These are phyloP conservation scores for Crinitomyces ghanaensis DNA, from an alignment of 805 yeast genomes.

Conservation along the genomic window DNA sequence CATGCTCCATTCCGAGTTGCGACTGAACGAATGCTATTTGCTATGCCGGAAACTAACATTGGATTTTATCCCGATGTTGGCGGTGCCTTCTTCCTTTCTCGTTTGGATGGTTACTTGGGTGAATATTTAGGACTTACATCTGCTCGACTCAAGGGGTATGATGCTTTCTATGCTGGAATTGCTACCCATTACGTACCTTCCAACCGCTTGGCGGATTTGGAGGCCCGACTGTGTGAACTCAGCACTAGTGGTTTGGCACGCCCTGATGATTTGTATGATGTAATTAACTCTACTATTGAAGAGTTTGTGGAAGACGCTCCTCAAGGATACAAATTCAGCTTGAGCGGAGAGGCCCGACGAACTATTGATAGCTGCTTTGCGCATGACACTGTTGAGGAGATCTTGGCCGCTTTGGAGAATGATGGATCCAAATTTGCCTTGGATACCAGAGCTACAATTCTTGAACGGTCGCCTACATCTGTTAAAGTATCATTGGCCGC, in stretches of 20 bases:
- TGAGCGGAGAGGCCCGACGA: constrained; percentile 41
- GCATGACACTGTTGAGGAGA: constrained; percentile 37
- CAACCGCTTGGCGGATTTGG: constrained; percentile 48
- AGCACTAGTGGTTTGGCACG: constrained; percentile 25
- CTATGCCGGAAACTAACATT: constrained; percentile 97
- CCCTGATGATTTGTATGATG: constrained; percentile 34
- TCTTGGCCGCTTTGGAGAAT: constrained; percentile 40
- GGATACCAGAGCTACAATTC: constrained; percentile 42
- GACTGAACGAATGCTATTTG: constrained; percentile 81
- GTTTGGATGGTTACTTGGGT: constrained; percentile 73
- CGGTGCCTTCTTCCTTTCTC: constrained; percentile 77
- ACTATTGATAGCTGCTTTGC: constrained; percentile 63
- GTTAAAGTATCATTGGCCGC: constrained; percentile 60
- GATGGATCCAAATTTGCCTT: constrained; percentile 59
- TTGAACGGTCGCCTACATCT: constrained; percentile 66
- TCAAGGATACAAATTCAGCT: constrained; percentile 45
- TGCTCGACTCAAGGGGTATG: constrained; percentile 61
- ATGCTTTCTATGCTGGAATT: constrained; percentile 70
- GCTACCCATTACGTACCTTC: constrained; percentile 85
- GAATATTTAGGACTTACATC: constrained; percentile 82
- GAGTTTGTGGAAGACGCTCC: constrained; percentile 69
- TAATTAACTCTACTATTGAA: constrained; percentile 63
- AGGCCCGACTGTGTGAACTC: constrained; percentile 53
- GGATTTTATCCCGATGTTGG: constrained; percentile 97
- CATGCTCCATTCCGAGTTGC: constrained; percentile 90